Evolutionary conservation across 2,329 filamentous ascomycete genomes (phyloP), one percentile per base, ranked within the genome.

Genomic region (Ophiostoma fasciatum): DNA sequence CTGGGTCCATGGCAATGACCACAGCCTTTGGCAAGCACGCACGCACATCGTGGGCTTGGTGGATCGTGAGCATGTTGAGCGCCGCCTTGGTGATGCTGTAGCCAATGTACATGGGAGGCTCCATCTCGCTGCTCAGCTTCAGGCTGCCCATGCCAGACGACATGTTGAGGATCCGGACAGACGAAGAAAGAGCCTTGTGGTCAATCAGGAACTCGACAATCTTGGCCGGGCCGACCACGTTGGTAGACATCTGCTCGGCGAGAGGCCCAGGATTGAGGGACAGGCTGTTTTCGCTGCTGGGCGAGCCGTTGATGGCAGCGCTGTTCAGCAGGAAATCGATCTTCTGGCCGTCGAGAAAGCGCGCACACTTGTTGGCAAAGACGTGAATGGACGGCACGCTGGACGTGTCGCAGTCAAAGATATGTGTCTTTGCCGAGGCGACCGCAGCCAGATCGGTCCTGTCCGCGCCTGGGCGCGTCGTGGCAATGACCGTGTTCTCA

Each of bases 221-320:
- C 38, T 61, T 61, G 1, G 62, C 62, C 0, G 63, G 63, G 0
- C 63, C 64, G 14, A 65, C 37, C 4, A 66, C 62, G 37, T 68
- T 67, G 42, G 57, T 48, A 19, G 52, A 48, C 33, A 68, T 57
- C 33, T 63, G 57, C n/a, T 53, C 45, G 3, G 51, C 28, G 20
- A 66, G 43, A 20, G 40, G 54, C 1, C 51, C 48, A 0, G 55
- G 44, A 9, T 54, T 53, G 2, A 66, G 52, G 1, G 49, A 53
- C 14, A 65, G 45, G 17, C 53, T 55, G 13, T 49, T 60, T 34
- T 64, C 54, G 8, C 46, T 36, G 0, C 51, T 46, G 1, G 50
- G 47, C 2, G 29, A 30, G 17, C 50, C 45, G 38, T 64, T 61
- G 42, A 64, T 56, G 31, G 45, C 53, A 5, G 52, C 52, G 37